Evolutionary conservation across 768 basidiomycete species (phyloP), one percentile per base, ranked within the genome.

Genomic region (Obba rivulosa): DNA sequence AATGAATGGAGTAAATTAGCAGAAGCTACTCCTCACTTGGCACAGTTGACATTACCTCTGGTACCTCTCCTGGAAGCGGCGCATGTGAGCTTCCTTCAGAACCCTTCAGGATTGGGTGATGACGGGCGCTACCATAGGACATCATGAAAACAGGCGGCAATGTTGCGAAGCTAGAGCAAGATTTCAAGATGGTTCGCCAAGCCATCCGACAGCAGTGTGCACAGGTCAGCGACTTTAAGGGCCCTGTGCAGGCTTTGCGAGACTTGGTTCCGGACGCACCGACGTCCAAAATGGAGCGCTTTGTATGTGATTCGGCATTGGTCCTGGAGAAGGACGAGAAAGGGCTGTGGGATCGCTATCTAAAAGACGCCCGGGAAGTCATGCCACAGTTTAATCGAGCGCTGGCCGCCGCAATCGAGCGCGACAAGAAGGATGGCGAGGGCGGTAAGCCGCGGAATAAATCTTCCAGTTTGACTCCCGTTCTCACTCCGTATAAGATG

Each of bases 131-230:
- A n/a, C 17, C 4, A 40, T 22, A 56, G 55, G 55, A 56, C 17
- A 24, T 47, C 34, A 46, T 51, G 49, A 56, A 56, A 41, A 42
- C 49, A 11, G 55, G 55, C 1, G 49, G 49, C 8, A 47, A 56
- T 41, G 36, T 45, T 21, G 17, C 37, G 28, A 34, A 20, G 31
- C 40, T 56, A 11, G 28, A 48, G 13, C 5, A 22, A 1, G 16
- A 44, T 3, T 51, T 51, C 43, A 36, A 37, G 8, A 31, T 31
- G 28, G 28, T 13, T 31, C 5, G 13, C 7, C 28, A 13, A 31
- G 28, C 28, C 13, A 5, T 31, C 28, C 7, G 13, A 7, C 28
- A 31, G 28, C 5, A 31, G 28, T 31, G 7, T 31, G 28, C 28
- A 31, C 28, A 31, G 13, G 28, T 13, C 28, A 31, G 18, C 8